Conservation (phyloP, 83 land plant genomes). For the Isoetes engelmannii region DNA sequence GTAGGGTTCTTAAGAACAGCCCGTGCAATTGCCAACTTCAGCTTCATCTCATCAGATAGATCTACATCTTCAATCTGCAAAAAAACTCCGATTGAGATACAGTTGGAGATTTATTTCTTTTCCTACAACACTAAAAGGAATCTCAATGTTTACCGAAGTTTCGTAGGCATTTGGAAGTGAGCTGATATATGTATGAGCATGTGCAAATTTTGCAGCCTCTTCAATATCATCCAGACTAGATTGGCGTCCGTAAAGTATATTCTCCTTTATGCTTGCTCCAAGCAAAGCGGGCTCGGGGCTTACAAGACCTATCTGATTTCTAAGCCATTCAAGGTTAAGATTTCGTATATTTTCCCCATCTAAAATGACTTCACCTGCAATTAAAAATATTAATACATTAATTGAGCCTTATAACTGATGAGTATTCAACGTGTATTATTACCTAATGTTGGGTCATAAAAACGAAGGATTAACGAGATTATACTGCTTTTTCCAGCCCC, state of each 20-base stretch:
- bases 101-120: too few relatives aligned
- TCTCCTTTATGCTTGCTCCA: slow-evolving; percentile 75
- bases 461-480: slow-evolving; percentile 87
- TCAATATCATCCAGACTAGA: slow-evolving; percentile 83
- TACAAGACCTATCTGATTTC: slow-evolving; percentile 92
- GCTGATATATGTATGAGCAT: slow-evolving; percentile 97
- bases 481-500: slow-evolving; percentile 99
- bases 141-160: slow-evolving; percentile 50
- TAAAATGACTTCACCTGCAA: slow-evolving; percentile 85
- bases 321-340: slow-evolving; percentile 78
- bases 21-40: slow-evolving; percentile 87
- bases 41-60: slow-evolving; percentile 79
- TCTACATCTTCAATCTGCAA: slow-evolving; percentile 71
- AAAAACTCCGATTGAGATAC: not conserved
- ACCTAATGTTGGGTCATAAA: slow-evolving; percentile 99
- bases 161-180: slow-evolving; percentile 88
- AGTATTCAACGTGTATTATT: slow-evolving; percentile 1
- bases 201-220: slow-evolving; percentile 98
- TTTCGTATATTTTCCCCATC: slow-evolving; percentile 92
- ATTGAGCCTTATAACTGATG: slow-evolving; percentile 2
- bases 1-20: slow-evolving; percentile 93
- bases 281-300: slow-evolving; percentile 92
- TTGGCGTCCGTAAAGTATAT: slow-evolving; percentile 89
- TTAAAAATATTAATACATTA: not conserved
- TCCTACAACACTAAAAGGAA: not conserved